These are phyloP conservation scores for Malus fusca DNA, from an alignment of 306 rosid genomes.

Conservation along the genomic window DNA sequence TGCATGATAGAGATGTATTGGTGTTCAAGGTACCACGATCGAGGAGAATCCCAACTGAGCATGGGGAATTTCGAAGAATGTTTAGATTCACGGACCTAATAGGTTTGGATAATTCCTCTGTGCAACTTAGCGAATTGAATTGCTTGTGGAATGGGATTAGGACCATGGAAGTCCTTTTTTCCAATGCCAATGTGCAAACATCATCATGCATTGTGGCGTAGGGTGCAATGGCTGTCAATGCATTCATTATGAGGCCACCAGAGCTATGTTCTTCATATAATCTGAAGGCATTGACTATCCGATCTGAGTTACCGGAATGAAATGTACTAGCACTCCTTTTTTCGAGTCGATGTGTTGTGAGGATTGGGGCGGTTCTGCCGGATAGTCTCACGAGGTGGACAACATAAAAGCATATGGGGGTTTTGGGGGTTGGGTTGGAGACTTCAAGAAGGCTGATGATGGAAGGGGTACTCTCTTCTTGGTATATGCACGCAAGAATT, in stretches of 20 bases:
- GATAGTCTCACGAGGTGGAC: conserved; percentile 42
- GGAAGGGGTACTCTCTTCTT: conserved; percentile 35
- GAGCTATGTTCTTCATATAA: conserved; percentile 18
- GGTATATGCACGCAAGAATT: conserved; percentile 38
- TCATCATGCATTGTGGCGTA: conserved; percentile 59
- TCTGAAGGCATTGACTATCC: conserved; percentile 38
- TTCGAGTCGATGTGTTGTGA: conserved; percentile 26
- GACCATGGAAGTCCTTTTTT: conserved; percentile 31
- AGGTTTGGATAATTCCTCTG: conserved; percentile 2
- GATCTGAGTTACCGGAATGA: conserved; percentile 14
- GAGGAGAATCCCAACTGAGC: conserved; percentile 47
- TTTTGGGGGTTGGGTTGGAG: conserved; percentile 32
- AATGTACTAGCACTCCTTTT: neutral
- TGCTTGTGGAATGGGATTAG: conserved; percentile 50
- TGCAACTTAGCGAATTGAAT: neutral
- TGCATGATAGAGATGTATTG: neutral
- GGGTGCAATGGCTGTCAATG: conserved; percentile 48
- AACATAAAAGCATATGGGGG: conserved; percentile 38
- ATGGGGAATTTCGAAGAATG: conserved; percentile 40
- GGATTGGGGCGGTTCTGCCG: conserved; percentile 41
- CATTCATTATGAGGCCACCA: conserved; percentile 14
- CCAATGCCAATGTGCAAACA: conserved; percentile 37
- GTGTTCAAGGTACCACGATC: conserved; percentile 23
- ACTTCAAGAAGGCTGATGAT: conserved; percentile 44
- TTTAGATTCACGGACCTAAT: conserved; percentile 42